Percentiles rank a stretch among this genome's conserved stretches.
phyloP scores from a whole-genome alignment of 2,329 filamentous ascomycete genomes.

The Diaporthe citri region DNA sequence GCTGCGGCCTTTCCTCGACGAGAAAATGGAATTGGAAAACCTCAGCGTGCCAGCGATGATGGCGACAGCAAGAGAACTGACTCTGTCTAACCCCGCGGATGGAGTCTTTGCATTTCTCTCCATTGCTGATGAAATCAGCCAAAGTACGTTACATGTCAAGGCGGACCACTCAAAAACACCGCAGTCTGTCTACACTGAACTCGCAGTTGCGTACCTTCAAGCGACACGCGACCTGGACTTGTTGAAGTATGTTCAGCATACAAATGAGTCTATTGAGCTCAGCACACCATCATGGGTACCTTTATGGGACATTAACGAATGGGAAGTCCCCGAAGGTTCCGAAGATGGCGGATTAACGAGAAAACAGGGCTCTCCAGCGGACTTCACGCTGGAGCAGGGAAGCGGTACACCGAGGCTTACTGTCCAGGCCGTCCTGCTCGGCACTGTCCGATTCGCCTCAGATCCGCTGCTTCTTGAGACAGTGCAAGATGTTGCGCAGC shows the following conservation, averaged over 20 bases:
- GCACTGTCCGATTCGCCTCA: neutral
- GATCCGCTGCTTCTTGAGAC: neutral
- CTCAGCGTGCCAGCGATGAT: neutral
- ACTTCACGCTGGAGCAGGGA: neutral
- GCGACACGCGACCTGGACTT: neutral
- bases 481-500: neutral
- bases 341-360: no score
- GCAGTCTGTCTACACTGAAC: neutral
- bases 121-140: neutral
- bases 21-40: no score
- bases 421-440: neutral
- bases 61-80: neutral
- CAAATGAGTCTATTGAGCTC: neutral
- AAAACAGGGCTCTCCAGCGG: neutral
- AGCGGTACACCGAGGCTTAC: neutral
- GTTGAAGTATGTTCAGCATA: neutral
- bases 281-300: neutral
- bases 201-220: neutral
- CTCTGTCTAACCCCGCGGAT: neutral
- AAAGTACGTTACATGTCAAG: neutral
- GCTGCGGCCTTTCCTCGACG: neutral
- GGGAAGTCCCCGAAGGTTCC: fast-evolving
- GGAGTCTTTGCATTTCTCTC: neutral
- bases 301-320: neutral
- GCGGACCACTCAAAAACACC: neutral